Percentiles rank a stretch among this genome's conserved stretches.
Evolutionary conservation across 108 stramenopile species (phyloP).

Genomic region (Cyclotella kingstonii): DNA sequence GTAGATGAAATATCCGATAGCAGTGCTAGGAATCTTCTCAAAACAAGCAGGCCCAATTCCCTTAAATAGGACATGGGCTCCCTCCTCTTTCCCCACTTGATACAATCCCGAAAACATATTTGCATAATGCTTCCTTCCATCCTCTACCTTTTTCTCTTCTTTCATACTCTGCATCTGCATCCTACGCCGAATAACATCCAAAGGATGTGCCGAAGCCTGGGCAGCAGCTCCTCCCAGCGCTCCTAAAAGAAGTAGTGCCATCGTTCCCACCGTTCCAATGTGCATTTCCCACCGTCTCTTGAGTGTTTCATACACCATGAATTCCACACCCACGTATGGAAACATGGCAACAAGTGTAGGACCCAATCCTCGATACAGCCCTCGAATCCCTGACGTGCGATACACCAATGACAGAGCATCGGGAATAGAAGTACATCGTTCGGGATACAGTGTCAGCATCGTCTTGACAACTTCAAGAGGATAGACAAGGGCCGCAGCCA

Average conservation of each 20-base stretch:
- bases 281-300: conserved; percentile 27
- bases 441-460: conserved; percentile 47
- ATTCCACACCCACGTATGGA: conserved; percentile 49
- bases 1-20: conserved; percentile 48
- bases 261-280: conserved; percentile 25
- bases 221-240: conserved; percentile 45
- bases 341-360: conserved; percentile 53
- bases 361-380: conserved; percentile 43
- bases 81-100: conserved; percentile 40
- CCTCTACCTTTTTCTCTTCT: conserved; percentile 22
- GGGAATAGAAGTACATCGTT: conserved; percentile 26
- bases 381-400: conserved; percentile 15
- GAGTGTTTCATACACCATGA: conserved; percentile 50
- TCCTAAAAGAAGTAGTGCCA: conserved; percentile 33
- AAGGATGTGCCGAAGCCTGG: conserved; percentile 44
- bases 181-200: conserved; percentile 45
- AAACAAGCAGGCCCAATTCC: conserved; percentile 50
- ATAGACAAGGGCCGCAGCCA: conserved; percentile 46
- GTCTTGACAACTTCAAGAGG: conserved; percentile 52
- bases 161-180: conserved; percentile 51
- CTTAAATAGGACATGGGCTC: conserved; percentile 40
- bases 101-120: conserved; percentile 44
- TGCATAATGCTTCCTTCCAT: conserved; percentile 13
- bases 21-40: conserved; percentile 50
- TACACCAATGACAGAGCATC: conserved; percentile 22